Base-by-base conservation (phyloP, 2,329 filamentous ascomycete species). In the Microdochium bolleyi region DNA sequence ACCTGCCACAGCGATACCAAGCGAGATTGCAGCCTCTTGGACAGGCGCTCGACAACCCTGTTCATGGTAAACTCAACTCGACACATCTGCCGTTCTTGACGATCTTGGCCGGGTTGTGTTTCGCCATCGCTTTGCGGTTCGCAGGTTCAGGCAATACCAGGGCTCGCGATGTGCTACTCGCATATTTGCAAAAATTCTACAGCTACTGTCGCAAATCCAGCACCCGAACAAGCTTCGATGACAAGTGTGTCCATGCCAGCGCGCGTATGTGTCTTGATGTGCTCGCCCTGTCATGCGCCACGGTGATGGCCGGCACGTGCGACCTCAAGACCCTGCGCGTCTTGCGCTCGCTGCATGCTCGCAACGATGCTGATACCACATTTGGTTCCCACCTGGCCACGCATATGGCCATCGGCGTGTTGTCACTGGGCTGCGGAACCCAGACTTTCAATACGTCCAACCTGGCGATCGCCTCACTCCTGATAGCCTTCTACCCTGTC, bases 261-360 rank as follows among this genome's bases (percentile, higher is more conserved):
- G 85, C 92, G 2, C 82, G 90, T 37, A 95, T 95, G 74, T 97
- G 94, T 62, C 89, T 96, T 62, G 92, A 97, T 63, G 77, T 95
- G 2, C 71, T 96, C 11, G 89, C 89, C 1, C 74, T 99, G 5
- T 87, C 91, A 5, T 83, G 84, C 22, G 85, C 94, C 0, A 89
- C 88, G 2, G 89, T 97, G 51, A 97, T 97, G 92, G 91, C 95
- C 5, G 94, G 94, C 25, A 96, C 91, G 0, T 94, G 95, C 38
- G 95, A 99, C 64, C 74, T 99, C 21, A 73, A 82, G 2, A 85
- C 96, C 1, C 87, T 97, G 61, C 85, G 94, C 22, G 85, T 92
- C 14, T 77, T 99, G 30, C 87, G 94, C 16, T 84, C 88, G 16
- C 80, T 99, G 38, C 95, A 99, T 66, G 92, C 92, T 22, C 85